A percentile compares a stretch with the other conserved stretches of the same genome.
These are phyloP conservation scores for Brassica cretica DNA, from an alignment of 345 rosid genomes.

Conservation along the genomic window DNA sequence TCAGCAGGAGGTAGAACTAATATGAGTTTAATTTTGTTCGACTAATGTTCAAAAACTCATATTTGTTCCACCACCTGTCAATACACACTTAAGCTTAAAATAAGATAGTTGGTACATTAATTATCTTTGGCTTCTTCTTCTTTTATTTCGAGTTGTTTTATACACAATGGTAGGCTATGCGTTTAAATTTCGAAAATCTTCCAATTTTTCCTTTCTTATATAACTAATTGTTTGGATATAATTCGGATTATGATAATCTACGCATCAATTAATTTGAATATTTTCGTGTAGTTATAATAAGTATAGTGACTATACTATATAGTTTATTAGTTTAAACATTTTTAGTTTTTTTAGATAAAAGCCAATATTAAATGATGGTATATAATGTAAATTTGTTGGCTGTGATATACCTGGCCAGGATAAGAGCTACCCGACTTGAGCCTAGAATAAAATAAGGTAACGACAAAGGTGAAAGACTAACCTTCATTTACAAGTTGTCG, in stretches of 20 bases:
- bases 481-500: conserved; percentile 26
- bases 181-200: background rate
- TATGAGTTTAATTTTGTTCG: conserved; percentile 28
- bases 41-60: conserved; percentile 26
- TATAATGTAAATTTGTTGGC: background rate
- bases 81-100: conserved; percentile 36
- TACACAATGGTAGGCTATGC: background rate
- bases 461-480: conserved; percentile 28
- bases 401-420: conserved; percentile 30
- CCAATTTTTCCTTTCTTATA: background rate
- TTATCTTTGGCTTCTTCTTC: background rate
- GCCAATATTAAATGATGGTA: background rate
- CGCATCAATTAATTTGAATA: background rate
- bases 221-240: background rate
- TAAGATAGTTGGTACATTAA: background rate
- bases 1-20: conserved; percentile 41
- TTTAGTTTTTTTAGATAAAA: background rate
- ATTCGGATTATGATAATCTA: background rate
- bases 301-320: background rate
- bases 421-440: conserved; percentile 31
- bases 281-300: background rate
- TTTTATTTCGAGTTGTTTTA: background rate
- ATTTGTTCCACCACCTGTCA: conserved; percentile 48
- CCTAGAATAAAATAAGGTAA: conserved; percentile 5
- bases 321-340: background rate